These are phyloP conservation scores for Scheffersomyces spartinae DNA, from an alignment of 805 yeast species.

Conservation along the genomic window DNA sequence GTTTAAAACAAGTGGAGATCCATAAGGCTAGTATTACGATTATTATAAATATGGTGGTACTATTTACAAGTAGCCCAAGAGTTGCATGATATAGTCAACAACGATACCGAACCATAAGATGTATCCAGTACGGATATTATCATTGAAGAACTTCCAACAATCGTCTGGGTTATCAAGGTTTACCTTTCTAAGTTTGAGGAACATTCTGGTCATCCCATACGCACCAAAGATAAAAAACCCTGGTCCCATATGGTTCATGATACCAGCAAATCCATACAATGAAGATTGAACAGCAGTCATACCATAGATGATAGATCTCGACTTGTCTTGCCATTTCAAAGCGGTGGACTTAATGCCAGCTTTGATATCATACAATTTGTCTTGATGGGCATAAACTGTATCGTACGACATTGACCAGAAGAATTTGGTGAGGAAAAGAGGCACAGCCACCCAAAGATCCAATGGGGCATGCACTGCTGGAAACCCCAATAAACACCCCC, in stretches of 20 bases:
- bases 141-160: slow-evolving; percentile 75
- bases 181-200: slow-evolving; percentile 58
- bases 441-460: slow-evolving; percentile 63
- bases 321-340: slow-evolving; percentile 77
- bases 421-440: slow-evolving; percentile 65
- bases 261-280: slow-evolving; percentile 56
- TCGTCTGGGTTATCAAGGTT: slow-evolving; percentile 67
- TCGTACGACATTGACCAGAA: slow-evolving; percentile 95
- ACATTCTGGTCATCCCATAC: slow-evolving; percentile 58
- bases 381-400: slow-evolving; percentile 96
- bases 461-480: slow-evolving; percentile 88
- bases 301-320: slow-evolving; percentile 58
- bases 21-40: background rate
- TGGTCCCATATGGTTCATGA: slow-evolving; percentile 74
- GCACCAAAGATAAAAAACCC: slow-evolving; percentile 62
- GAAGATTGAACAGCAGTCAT: slow-evolving; percentile 60
- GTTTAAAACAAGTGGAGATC: background rate
- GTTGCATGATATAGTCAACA: slow-evolving; percentile 47
- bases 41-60: background rate
- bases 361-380: slow-evolving; percentile 71
- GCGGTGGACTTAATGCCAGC: slow-evolving; percentile 97
- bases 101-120: slow-evolving; percentile 55
- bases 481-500: slow-evolving; percentile 92
- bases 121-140: slow-evolving; percentile 70
- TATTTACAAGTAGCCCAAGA: slow-evolving; percentile 31